Base-by-base conservation (phyloP, 2,329 filamentous ascomycete genomes). In the Trichoderma aggressivum region DNA sequence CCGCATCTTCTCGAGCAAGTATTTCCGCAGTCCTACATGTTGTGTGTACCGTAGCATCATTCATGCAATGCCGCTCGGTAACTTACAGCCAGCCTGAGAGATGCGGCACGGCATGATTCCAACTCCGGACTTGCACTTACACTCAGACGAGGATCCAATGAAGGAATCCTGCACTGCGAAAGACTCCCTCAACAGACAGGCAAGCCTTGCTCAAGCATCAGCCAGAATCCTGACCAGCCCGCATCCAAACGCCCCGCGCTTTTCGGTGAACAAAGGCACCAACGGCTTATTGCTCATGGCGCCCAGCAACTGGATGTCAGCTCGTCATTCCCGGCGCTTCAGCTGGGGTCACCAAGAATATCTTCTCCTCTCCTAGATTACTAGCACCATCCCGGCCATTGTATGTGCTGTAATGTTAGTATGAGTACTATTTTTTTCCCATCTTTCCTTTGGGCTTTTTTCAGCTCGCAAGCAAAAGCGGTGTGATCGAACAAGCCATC, bases 391-490 rank as follows among this genome's bases (percentile, higher is more conserved):
- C 63, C 63, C 18, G 50, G 34, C 50, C 50, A 34, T 34, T 66
- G 63, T 56, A 56, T n/a, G n/a, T n/a, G n/a, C n/a, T n/a, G n/a
- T n/a, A n/a, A n/a, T n/a, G n/a, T n/a, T n/a, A 28, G 36, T 12
- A 24, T 4, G 16, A 16, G 14, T 18, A 18, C 12, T 39, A 8
- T 61, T 39, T 21, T 53, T 43, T 34, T 14, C 8, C 6, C 2
- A 39, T 18, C 12, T 39, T 14, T 14, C 32, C 32, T 39, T 61
- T 16, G 3, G n/a, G n/a, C 7, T 61, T 61, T 60, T 67, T 59
- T 60, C 65, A 68, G 65, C 65, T 60, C 65, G 21, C 34, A 18
- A 53, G 56, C 56, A 69, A 30, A 53, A 69, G 65, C 65, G 65
- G 65, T 69, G 65, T 69, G 65, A 69, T 69, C n/a, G 39, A 43